These are phyloP conservation scores for Dendrobium huoshanense DNA, from an alignment of 106 monocot species.

Conservation along the genomic window DNA sequence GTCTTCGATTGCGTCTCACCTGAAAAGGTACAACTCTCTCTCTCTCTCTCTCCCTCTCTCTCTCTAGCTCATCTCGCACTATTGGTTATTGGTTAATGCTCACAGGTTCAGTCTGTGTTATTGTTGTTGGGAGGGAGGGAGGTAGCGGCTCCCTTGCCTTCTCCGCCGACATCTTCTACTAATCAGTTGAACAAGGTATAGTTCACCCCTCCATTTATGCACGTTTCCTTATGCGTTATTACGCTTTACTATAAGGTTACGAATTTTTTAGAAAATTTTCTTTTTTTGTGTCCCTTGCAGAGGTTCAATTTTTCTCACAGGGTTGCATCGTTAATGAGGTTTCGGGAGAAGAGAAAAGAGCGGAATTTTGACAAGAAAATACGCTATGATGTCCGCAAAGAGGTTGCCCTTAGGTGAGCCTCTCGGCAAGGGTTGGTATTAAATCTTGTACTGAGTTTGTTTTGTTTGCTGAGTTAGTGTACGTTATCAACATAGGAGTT, in stretches of 20 bases:
- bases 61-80: background rate
- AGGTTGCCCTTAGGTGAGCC: slow-evolving; percentile 56
- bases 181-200: slow-evolving; percentile 36
- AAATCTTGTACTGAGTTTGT: background rate
- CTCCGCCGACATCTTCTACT: slow-evolving; percentile 31
- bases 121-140: slow-evolving; percentile 52
- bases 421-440: background rate
- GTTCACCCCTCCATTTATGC: background rate
- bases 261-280: background rate
- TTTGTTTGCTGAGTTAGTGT: background rate
- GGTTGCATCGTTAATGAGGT: slow-evolving; percentile 68
- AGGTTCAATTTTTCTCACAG: slow-evolving; percentile 50
- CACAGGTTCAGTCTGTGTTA: slow-evolving; percentile 65
- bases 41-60: background rate
- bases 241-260: background rate
- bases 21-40: slow-evolving; percentile 36
- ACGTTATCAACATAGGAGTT: background rate
- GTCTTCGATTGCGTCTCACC: slow-evolving; percentile 74
- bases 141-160: slow-evolving; percentile 19
- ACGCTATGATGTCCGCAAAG: slow-evolving; percentile 56
- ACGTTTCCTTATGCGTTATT: background rate
- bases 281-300: slow-evolving; percentile 17
- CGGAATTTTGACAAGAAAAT: slow-evolving; percentile 77
- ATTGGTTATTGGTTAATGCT: background rate
- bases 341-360: slow-evolving; percentile 73